Evolutionary conservation across 2,329 filamentous ascomycete species (phyloP).

Genomic region (Coniochaeta sp.): DNA sequence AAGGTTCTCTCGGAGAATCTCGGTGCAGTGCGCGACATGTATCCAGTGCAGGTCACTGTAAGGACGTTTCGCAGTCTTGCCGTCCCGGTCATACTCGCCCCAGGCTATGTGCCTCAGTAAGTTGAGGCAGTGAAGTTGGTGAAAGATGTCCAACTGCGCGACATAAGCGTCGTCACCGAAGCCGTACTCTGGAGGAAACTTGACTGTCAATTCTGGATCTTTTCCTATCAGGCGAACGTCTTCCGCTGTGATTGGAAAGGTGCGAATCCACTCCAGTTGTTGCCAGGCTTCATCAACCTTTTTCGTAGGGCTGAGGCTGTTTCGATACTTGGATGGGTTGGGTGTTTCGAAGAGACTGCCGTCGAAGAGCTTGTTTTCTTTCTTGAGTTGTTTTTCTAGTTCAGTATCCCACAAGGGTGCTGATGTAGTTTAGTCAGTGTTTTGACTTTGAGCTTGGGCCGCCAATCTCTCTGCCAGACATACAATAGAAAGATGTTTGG

Average conservation of each 20-base stretch:
- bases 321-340: background rate
- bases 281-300: constrained; percentile 5
- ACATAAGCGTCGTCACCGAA: constrained; percentile 4
- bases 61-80: constrained; percentile 5
- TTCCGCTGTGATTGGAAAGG: constrained; percentile 3
- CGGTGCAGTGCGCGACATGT: constrained; percentile 22
- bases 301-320: background rate
- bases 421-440: background rate
- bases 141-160: constrained; percentile 17
- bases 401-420: background rate
- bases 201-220: constrained; percentile 1
- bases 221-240: constrained; percentile 4
- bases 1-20: constrained; percentile 20
- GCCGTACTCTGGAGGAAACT: background rate
- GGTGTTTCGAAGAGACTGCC: constrained; percentile 3
- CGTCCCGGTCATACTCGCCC: constrained; percentile 3
- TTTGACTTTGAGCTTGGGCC: background rate
- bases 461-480: background rate
- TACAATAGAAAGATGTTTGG: background rate
- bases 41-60: constrained; percentile 3
- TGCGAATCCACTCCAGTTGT: background rate
- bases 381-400: constrained; percentile 3
- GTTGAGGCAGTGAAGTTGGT: constrained; percentile 30
- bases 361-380: constrained; percentile 4
- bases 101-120: constrained; percentile 16